A percentile compares a stretch with the other conserved stretches of the same genome.
Evolutionary conservation across 352 stramenopile species (phyloP).

Genomic region (Globisporangium solare): DNA sequence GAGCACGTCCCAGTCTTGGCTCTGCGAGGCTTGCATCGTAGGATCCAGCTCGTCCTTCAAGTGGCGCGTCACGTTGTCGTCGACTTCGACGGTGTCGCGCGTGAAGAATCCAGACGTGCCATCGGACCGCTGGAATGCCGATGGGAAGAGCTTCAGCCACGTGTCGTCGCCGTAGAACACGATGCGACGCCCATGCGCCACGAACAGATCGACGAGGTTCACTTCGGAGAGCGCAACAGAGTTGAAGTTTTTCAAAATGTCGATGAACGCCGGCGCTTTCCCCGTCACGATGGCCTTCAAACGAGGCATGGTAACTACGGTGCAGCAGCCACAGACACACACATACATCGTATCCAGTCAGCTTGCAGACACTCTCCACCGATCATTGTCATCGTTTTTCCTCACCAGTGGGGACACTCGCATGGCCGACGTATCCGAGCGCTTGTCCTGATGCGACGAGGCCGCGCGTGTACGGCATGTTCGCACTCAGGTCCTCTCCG

Average conservation of each 20-base stretch:
- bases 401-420: constrained; percentile 63
- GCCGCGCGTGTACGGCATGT: constrained; percentile 65
- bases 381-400: not conserved
- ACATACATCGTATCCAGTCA: not conserved
- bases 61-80: constrained; percentile 84
- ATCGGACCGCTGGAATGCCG: constrained; percentile 63
- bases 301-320: constrained; percentile 79
- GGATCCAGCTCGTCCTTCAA: constrained; percentile 82
- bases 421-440: constrained; percentile 71
- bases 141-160: constrained; percentile 86
- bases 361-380: not conserved
- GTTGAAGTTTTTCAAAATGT: constrained; percentile 91
- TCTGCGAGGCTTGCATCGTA: constrained; percentile 50
- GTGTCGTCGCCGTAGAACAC: constrained; percentile 90
- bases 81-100: constrained; percentile 81
- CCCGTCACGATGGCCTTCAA: constrained; percentile 85
- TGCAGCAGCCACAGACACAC: not conserved
- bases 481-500: constrained; percentile 39
- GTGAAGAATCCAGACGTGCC: constrained; percentile 88
- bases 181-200: constrained; percentile 38
- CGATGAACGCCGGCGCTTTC: constrained; percentile 84
- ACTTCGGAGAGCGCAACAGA: constrained; percentile 70
- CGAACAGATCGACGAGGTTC: constrained; percentile 65
- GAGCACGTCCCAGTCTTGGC: constrained; percentile 78
- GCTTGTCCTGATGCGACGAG: constrained; percentile 46